Evolutionary conservation across 768 basidiomycete genomes (phyloP), one percentile per base, ranked within the genome.

Genomic region (Xerocomellus amylosporus): DNA sequence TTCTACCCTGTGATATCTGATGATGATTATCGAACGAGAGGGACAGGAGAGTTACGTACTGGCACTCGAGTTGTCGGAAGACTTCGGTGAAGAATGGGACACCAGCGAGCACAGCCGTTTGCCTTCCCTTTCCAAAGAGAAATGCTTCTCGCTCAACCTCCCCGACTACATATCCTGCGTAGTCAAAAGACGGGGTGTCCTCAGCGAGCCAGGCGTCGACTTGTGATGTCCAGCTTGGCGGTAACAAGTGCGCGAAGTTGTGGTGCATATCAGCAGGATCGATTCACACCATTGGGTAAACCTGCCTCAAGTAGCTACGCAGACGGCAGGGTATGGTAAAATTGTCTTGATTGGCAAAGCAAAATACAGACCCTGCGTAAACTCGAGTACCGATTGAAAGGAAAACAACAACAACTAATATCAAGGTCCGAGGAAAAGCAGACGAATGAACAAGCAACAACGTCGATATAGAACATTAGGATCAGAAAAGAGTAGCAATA

Each of bases 181-280:
- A 97, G 72, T 99, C 96, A 62, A 98, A 97, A 1, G 92, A 94
- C 1, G 96, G 96, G 0, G 88, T 90, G 67, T 98, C 96, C 73
- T 99, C 96, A 8, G 83, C 83, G 30, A 95, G 82, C 96, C 96
- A 99, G 14, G 68, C 74, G 3, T 79, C 74, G 49, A 98, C 81
- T 59, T 92, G 86, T 1, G 81, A 64, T 70, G 89, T 93, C 96
- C 95, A 98, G 64, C 86, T 91, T 0, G 93, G 91, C 31, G 96
- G 94, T 10, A 98, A 80, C n/a, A 98, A 78, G 67, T 98, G 80
- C 51, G 80, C 81, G 55, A 67, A 76, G 37, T 53, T 51, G 36
- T 50, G 56, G 22, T 54, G 53, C 68, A 71, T 71, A 8, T 51
- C 30, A 24, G 28, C 15, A 36, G 15, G 39, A 10, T 19, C 22